Percentiles rank a stretch among this genome's conserved stretches.
These are phyloP conservation scores for Solanum sejunctum DNA, from an alignment of 257 asterid species.

Conservation along the genomic window DNA sequence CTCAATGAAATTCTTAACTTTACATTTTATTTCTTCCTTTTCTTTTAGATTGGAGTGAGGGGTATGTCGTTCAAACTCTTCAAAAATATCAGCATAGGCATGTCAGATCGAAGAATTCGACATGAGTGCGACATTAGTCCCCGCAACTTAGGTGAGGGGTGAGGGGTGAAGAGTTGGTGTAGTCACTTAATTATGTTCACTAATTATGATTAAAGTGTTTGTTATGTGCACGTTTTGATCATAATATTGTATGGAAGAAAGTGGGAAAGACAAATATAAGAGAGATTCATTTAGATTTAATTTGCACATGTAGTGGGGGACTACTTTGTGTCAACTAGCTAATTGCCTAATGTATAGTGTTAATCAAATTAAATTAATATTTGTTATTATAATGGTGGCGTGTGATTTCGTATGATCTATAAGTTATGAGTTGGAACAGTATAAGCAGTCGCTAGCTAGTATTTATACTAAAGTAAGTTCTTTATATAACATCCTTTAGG, in stretches of 20 bases:
- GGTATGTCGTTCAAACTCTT: background rate
- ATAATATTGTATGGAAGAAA: constrained; percentile 6
- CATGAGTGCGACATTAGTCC: no score
- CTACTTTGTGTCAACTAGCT: constrained; percentile 13
- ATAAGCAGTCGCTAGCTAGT: no score
- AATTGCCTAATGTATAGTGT: background rate
- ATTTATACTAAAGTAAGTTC: background rate
- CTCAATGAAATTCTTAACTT: background rate
- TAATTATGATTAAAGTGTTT: background rate
- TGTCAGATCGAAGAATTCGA: no score
- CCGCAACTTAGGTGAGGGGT: no score
- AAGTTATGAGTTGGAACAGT: accelerated
- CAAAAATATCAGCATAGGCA: no score
- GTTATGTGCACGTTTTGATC: constrained; percentile 31
- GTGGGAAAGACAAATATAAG: constrained; percentile 6
- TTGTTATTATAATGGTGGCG: background rate
- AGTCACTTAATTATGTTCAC: background rate
- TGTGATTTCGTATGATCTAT: background rate
- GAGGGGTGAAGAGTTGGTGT: background rate
- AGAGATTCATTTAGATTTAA: constrained; percentile 13
- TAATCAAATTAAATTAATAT: background rate
- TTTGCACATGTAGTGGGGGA: constrained; percentile 33
- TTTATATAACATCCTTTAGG: no score
- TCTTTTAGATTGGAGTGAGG: background rate
- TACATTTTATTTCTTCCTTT: no score